Base-by-base conservation (phyloP, 768 basidiomycete species). In the Hygrophorus russula region DNA sequence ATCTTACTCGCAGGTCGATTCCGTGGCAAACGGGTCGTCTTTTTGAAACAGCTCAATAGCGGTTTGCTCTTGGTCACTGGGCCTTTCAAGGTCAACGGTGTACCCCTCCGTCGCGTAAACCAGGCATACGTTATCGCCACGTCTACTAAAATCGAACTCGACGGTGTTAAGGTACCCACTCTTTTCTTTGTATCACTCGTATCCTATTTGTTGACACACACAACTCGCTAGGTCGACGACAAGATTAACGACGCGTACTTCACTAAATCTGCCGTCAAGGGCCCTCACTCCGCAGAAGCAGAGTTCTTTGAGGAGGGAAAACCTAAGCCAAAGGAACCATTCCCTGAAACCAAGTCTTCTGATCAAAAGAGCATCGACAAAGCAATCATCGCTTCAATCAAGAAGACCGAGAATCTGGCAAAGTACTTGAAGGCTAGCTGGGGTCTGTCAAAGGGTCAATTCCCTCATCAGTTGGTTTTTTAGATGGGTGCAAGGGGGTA, bases 61-160 rank as follows among this genome's bases (percentile, higher is more conserved):
- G 96, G 96, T 43, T 67, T 99, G 58, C 68, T 99, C 57, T 73
- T 99, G 66, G 91, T 99, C 56, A 91, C 93, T 31, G 96, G 96
- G 44, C 96, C 96, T 38, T 97, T 79, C 80, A 94, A 91, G 76
- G 63, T 98, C 63, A 99, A 99, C 67, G 96, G 96, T 62, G 94
- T 99, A 36, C 96, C 96, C 54, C 76, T 99, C 63, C 78, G 93
- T 64, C 80, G 96, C 64, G 92, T 99, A 48, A 94, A 92, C 73
- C 94, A 97, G 72, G 91, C 96, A 44, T 99, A 99, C 62, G 91
- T 93, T 49, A 98, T 99, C 58, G 90, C 94, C 46, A 99, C 96
- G 46, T 92, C 92, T 45, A 97, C 96, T 54, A 90, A 82, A 68
- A 66, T 98, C 53, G 86, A 94, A 51, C 63, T 97, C 46, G 73